Evolutionary conservation across 2,329 filamentous ascomycete species (phyloP).

Genomic region (Ophiostoma triangulosporum): DNA sequence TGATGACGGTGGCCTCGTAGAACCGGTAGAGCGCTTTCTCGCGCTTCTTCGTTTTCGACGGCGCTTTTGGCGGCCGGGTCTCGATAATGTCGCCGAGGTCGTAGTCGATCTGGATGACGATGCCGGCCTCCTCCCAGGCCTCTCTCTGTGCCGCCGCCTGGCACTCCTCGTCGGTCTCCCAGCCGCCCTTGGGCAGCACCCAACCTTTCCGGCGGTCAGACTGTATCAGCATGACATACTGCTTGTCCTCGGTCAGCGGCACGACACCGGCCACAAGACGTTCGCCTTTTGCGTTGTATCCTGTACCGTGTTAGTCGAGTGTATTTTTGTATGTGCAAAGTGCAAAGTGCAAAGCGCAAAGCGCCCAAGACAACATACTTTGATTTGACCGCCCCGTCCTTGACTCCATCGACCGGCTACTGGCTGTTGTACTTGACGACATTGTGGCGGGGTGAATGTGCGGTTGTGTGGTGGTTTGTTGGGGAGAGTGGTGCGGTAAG

Average conservation of each 20-base stretch:
- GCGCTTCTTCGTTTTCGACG: conserved; percentile 41
- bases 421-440: conserved; percentile 13
- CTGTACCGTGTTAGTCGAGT: conserved; percentile 32
- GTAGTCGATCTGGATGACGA: conserved; percentile 69
- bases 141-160: conserved; percentile 76
- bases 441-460: conserved; percentile 5
- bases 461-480: neutral
- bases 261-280: conserved; percentile 91
- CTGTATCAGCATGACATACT: conserved; percentile 83
- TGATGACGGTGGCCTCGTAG: conserved; percentile 76
- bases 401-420: conserved; percentile 52
- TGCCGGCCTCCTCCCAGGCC: conserved; percentile 96
- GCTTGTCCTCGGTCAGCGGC: conserved; percentile 73
- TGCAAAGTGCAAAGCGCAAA: too few relatives aligned
- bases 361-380: too few relatives aligned
- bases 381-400: conserved; percentile 67
- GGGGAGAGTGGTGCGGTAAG: neutral
- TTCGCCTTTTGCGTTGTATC: conserved; percentile 85
- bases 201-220: conserved; percentile 82
- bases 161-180: conserved; percentile 88
- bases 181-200: conserved; percentile 96
- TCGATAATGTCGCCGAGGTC: conserved; percentile 82
- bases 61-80: conserved; percentile 58
- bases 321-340: conserved; percentile 5
- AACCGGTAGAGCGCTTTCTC: conserved; percentile 59